These are phyloP conservation scores for Exophiala aquamarina DNA, from an alignment of 2,329 filamentous ascomycete genomes.

Conservation along the genomic window DNA sequence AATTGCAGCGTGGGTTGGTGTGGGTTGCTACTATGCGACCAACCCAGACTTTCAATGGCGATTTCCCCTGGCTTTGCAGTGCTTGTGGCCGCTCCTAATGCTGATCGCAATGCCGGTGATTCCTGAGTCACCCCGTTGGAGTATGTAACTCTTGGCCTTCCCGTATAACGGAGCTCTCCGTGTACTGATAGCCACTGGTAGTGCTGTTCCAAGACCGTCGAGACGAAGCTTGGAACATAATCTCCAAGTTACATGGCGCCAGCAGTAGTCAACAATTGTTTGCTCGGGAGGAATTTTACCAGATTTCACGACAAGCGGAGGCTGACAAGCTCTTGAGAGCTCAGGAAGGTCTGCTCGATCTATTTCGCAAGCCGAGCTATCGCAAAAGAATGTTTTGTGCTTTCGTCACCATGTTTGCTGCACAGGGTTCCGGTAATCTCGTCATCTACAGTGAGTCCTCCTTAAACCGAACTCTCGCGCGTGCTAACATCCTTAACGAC, in stretches of 20 bases:
- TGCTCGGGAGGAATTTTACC: slow-evolving; percentile 7
- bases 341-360: background rate
- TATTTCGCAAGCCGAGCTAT: background rate
- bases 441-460: slow-evolving; percentile 1
- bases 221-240: slow-evolving; percentile 22
- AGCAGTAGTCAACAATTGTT: slow-evolving; percentile 1
- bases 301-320: slow-evolving; percentile 5
- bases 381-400: background rate
- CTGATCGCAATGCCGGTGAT: slow-evolving; percentile 41
- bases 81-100: slow-evolving; percentile 20
- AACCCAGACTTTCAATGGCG: slow-evolving; percentile 18
- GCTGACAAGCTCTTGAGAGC: background rate
- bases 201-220: slow-evolving; percentile 26
- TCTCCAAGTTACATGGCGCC: slow-evolving; percentile 22
- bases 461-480: too few relatives aligned
- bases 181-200: background rate
- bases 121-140: slow-evolving; percentile 31
- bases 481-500: slow-evolving; percentile 8
- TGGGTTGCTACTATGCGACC: slow-evolving; percentile 20
- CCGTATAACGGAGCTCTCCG: background rate
- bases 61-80: slow-evolving; percentile 19
- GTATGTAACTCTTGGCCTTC: too few relatives aligned
- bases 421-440: background rate
- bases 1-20: slow-evolving; percentile 13
- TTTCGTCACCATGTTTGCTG: background rate